Evolutionary conservation across 768 basidiomycete genomes (phyloP), one percentile per base, ranked within the genome.

Genomic region (Trametes sanguinea): DNA sequence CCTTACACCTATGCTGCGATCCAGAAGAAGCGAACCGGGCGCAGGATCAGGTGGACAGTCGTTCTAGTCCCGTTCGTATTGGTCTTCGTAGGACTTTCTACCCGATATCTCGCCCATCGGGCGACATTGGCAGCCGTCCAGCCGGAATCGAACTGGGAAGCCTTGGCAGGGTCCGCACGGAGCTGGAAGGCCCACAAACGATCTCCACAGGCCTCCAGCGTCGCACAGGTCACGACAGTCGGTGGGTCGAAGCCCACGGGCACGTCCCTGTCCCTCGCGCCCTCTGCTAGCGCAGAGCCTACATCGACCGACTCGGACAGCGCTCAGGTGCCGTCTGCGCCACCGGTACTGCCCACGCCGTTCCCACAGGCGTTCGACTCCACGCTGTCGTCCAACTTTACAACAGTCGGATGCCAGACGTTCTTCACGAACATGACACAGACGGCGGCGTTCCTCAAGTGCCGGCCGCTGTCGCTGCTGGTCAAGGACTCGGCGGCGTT

Each of bases 361-460:
- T 92, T 94, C 71, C 89, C 89, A 3, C 89, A 90, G 63, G 80
- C 90, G 0, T 86, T 86, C 70, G 91, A 91, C 69, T 77, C 81
- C 5, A 80, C 80, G 2, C 70, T 94, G 52, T 76, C 82, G 14
- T 72, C 79, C 45, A 90, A 92, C 72, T 92, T 90, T 68, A 84
- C 88, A 14, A 84, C 85, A 37, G 65, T 73, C 13, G 73, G 78
- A 47, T 95, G 93, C 69, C 80, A 83, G 51, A 77, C 80, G 46
- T 94, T 93, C 73, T 89, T 94, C 72, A 65, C 76, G 14, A 90
- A 89, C 63, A 93, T 94, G 87, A 89, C 90, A 0, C 77, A 78
- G 62, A 74, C 80, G 2, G 50, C 71, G 4, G 68, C 84, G 0
- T 92, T 94, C 70, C 79, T 86, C n/a, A 70, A 80, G n/a, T 94